Evolutionary conservation across 176 grass and related monocot species (phyloP), one percentile per base, ranked within the genome.

Genomic region (Bothriochloa decipiens): DNA sequence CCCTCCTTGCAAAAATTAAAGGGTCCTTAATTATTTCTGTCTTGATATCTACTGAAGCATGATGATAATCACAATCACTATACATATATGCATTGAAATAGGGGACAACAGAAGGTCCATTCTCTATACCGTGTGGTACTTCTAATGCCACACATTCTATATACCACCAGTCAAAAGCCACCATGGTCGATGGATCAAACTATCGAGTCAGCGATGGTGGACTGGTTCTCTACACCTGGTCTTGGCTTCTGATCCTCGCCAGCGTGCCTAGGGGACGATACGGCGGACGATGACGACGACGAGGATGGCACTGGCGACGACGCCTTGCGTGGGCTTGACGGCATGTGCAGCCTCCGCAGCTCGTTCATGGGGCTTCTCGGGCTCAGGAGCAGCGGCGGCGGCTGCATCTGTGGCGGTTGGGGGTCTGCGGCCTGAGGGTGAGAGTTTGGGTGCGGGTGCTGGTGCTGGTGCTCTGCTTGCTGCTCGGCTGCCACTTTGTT

Each of bases 151-250:
- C 43, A 47, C 78, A 75, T 35, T 61, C 60, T 29, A 63, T 36
- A 45, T 17, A n/a, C n/a, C n/a, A 77, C 26, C 84, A 77, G 62
- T 33, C 46, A 60, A 79, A 6, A 6, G 16, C 22, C 43, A 17
- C 6, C 49, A 15, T 28, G 70, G 4, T 2, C 12, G 16, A 63
- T 53, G 15, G 61, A 26, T 91, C 89, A 91, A 2, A 87, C 89
- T 91, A 91, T 83, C 3, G 89, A 91, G 81, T 91, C 86, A 50
- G 84, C 75, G 66, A 8, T 63, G 84, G 37, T 90, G 68, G 88
- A 58, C 36, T 87, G 68, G 37, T 75, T 86, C 8, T 83, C 70
- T 22, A 8, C 62, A 7, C 1, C 20, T 13, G 69, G 75, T 26
- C 11, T 84, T 40, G 63, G 89, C 40, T 87, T 91, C 85, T 87